Conservation (phyloP, 1,284 basidiomycete species). For the Rhizoctonia solani region DNA sequence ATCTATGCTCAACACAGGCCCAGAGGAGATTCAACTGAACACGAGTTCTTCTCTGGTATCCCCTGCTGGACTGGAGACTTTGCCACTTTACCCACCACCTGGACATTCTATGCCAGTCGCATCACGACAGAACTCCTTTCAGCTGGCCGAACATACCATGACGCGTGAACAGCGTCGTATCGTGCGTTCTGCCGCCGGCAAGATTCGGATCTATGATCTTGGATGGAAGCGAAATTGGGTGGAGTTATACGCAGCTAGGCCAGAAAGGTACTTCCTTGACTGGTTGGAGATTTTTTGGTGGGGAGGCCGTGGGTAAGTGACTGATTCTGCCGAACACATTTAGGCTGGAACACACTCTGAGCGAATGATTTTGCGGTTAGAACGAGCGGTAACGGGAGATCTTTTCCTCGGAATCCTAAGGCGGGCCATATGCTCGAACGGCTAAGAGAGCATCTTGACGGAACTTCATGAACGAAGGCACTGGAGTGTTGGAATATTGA, state of each 20-base stretch:
- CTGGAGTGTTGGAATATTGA: not conserved
- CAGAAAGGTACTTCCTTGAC: conserved; percentile 54
- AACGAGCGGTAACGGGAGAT: conserved; percentile 67
- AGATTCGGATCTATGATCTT: conserved; percentile 73
- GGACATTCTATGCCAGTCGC: conserved; percentile 11
- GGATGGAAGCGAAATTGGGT: conserved; percentile 74
- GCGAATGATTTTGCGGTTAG: conserved; percentile 1
- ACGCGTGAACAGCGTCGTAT: conserved; percentile 68
- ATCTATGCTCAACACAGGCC: conserved; percentile 6
- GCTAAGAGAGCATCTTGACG: conserved; percentile 44
- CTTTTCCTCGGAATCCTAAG: conserved; percentile 65
- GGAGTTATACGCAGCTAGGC: conserved; percentile 63
- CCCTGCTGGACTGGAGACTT: not conserved
- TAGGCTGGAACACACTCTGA: not conserved
- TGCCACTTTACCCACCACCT: conserved; percentile 45
- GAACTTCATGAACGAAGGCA: not conserved
- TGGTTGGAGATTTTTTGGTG: conserved; percentile 51
- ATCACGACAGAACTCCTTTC: conserved; percentile 30
- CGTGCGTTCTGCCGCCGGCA: conserved; percentile 66
- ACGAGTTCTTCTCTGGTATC: not conserved
- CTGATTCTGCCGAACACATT: conserved; percentile 5
- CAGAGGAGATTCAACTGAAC: not conserved
- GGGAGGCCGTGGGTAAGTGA: conserved; percentile 65
- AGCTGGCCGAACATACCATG: conserved; percentile 72
- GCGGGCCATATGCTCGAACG: conserved; percentile 64